phyloP scores from a whole-genome alignment of 2,329 filamentous ascomycete species.

The Colletotrichum horii region DNA sequence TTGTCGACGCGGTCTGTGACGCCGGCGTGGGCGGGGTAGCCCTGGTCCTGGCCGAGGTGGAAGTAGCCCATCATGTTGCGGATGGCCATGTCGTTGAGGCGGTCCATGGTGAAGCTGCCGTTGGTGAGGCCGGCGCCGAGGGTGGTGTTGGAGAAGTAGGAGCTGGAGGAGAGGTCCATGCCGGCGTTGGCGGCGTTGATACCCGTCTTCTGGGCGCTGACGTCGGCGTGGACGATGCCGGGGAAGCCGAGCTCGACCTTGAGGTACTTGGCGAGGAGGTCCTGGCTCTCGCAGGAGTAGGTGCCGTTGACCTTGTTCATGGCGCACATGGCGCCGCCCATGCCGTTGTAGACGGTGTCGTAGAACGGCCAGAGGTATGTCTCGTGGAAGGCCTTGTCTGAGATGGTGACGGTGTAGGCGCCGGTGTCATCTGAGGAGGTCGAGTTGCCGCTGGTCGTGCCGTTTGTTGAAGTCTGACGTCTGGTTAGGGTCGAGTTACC shows the following conservation, averaged over 20 bases:
- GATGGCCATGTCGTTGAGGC: conserved; percentile 67
- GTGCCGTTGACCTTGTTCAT: conserved; percentile 29
- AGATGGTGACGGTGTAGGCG: conserved; percentile 31
- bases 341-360: conserved; percentile 24
- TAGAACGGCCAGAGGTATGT: conserved; percentile 28
- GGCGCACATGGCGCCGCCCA: conserved; percentile 28
- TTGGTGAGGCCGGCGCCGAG: conserved; percentile 63
- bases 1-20: conserved; percentile 63
- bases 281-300: conserved; percentile 28
- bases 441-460: conserved; percentile 50
- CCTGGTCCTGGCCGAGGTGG: conserved; percentile 57
- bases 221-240: conserved; percentile 24
- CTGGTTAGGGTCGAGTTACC: not conserved
- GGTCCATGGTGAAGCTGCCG: conserved; percentile 58
- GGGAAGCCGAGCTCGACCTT: conserved; percentile 33
- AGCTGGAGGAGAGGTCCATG: conserved; percentile 40
- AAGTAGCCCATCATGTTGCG: conserved; percentile 59
- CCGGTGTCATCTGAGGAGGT: conserved; percentile 49
- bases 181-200: conserved; percentile 31
- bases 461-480: conserved; percentile 75
- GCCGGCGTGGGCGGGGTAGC: conserved; percentile 59
- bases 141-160: conserved; percentile 60
- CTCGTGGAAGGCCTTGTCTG: conserved; percentile 30
- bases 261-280: conserved; percentile 25
- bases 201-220: conserved; percentile 23